A percentile compares a stretch with the other conserved stretches of the same genome.
These are phyloP conservation scores for Fusarium phyllophilum DNA, from an alignment of 2,329 filamentous ascomycete species.

Conservation along the genomic window DNA sequence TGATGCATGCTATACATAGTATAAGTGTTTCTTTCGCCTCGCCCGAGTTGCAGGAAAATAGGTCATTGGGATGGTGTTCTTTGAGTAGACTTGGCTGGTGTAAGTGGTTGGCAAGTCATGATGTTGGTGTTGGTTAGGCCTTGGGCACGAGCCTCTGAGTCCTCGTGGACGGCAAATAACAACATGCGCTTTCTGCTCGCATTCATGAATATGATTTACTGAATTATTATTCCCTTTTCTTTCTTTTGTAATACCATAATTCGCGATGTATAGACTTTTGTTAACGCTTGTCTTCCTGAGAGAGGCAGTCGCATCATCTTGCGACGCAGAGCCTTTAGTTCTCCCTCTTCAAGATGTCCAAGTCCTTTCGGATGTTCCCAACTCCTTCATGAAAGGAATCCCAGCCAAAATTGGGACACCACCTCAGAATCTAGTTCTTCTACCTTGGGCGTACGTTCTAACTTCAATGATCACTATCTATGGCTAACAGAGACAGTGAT, in stretches of 20 bases:
- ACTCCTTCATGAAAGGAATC: slow-evolving; percentile 46
- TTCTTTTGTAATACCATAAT: not conserved
- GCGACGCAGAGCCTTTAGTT: slow-evolving; percentile 20
- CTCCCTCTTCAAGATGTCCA: slow-evolving; percentile 37
- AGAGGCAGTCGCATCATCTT: slow-evolving; percentile 6
- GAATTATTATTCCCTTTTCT: not conserved
- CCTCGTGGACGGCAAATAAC: not conserved
- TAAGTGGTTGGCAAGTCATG: not conserved
- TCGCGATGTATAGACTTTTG: slow-evolving; percentile 14
- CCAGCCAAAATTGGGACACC: slow-evolving; percentile 42
- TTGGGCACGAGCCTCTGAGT: not conserved
- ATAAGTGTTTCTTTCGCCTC: not conserved
- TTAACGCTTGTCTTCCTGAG: not conserved
- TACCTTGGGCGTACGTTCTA: slow-evolving; percentile 47
- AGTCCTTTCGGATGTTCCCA: slow-evolving; percentile 33
- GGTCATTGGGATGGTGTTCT: no score
- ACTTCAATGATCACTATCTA: no score
- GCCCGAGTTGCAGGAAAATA: not conserved
- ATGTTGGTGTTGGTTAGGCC: not conserved
- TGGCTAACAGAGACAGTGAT: slow-evolving; percentile 39
- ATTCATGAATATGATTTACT: not conserved
- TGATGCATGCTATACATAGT: not conserved
- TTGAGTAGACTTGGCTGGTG: not conserved
- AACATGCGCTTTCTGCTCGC: not conserved
- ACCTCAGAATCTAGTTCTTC: slow-evolving; percentile 42